Base-by-base conservation (phyloP, 2,329 filamentous ascomycete species). In the Aspergillus novofumigatus region DNA sequence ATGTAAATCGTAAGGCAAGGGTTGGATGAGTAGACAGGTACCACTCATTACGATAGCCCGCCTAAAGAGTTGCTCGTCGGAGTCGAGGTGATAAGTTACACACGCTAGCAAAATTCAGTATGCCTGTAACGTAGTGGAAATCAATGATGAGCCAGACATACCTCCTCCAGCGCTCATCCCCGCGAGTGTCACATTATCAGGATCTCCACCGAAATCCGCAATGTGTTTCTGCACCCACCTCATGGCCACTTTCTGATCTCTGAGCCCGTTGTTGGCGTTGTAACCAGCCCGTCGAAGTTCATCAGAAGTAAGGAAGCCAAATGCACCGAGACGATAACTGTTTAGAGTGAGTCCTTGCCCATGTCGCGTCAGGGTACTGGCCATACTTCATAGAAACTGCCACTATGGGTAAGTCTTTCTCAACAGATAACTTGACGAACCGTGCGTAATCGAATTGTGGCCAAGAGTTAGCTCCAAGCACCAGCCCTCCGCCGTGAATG, bases 401-500 rank as follows among this genome's bases (percentile, higher is more conserved):
- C 49, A 84, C 76, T 3, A 82, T 71, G 0, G 81, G 81, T 28
- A 75, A 70, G 0, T 72, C 75, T 20, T 73, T 72, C 14, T 77
- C 73, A 0, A 68, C 66, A 0, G 79, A 79, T 4, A 80, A 61
- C 58, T 75, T 74, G 3, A 82, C 79, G 4, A 84, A 59, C 1
- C 74, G 67, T 4, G 68, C 68, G 21, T 77, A 67, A 58, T 83
- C 77, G 60, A 80, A 82, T 41, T 83, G 79, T 0, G 81, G 81
- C 73, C 80, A 84, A 47, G 75, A 81, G 45, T 77, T 80, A 3
- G 79, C 79, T 2, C 81, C 82, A 2, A 78, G 72, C 2, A 70
- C 67, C 51, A 81, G 78, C 0, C 78, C 81, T 10, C 82, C 81
- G 0, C 82, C 82, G 57, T 84, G 81, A 4, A 84, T 75, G 59